Evolutionary conservation across 768 basidiomycete genomes (phyloP).

Genomic region (Rhodotorula graminis): DNA sequence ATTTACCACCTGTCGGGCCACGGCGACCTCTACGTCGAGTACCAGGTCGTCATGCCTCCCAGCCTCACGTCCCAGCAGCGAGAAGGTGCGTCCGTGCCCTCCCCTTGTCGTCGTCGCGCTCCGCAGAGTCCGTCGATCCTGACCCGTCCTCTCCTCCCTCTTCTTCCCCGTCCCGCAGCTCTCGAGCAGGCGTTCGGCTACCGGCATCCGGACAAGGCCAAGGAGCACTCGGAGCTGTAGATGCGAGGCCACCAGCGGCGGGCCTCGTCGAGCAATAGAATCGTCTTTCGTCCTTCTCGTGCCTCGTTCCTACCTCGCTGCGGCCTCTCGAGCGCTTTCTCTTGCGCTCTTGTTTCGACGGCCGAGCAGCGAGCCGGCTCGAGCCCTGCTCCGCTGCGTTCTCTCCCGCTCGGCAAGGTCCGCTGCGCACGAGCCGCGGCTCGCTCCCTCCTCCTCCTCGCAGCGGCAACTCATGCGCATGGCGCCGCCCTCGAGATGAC

Average conservation of each 20-base stretch:
- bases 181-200: slow-evolving; percentile 29
- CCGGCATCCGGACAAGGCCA: slow-evolving; percentile 10
- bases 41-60: slow-evolving; percentile 80
- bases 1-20: slow-evolving; percentile 56
- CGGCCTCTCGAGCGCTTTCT: no score
- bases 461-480: no score
- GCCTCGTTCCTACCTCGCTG: no score
- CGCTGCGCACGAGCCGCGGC: no score
- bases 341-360: no score
- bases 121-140: no score
- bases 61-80: slow-evolving; percentile 64
- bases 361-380: no score
- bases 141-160: background rate
- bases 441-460: no score
- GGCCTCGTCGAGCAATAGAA: background rate
- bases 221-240: background rate
- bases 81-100: slow-evolving; percentile 59
- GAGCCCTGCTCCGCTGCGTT: no score
- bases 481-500: no score
- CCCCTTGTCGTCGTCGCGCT: background rate
- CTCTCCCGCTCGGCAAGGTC: no score
- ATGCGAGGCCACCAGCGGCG: background rate
- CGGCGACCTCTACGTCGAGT: slow-evolving; percentile 88
- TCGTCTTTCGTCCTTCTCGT: background rate
- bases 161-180: background rate